Evolutionary conservation across 1,284 basidiomycete species (phyloP).

Genomic region (Irpex lacteus): DNA sequence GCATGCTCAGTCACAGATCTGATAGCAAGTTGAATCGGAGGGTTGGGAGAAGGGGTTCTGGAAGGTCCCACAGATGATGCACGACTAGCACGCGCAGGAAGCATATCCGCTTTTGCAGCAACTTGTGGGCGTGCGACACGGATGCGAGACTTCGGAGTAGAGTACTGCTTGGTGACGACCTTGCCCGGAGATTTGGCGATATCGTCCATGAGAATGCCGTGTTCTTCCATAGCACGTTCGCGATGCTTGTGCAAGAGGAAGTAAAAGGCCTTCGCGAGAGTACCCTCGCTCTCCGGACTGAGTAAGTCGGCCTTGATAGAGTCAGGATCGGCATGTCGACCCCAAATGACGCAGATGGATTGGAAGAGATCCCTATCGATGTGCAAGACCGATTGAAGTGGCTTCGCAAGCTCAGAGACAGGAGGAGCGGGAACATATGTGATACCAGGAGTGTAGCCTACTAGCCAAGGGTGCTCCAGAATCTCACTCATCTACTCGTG

Average conservation of each 20-base stretch:
- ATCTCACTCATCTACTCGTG: conserved; percentile 79
- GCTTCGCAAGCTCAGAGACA: conserved; percentile 62
- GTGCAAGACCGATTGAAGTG: conserved; percentile 66
- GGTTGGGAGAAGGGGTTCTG: conserved; percentile 33
- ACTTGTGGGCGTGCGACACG: conserved; percentile 5
- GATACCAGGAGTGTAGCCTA: conserved; percentile 44
- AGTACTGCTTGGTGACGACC: conserved; percentile 44
- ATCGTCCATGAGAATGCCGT: conserved; percentile 46
- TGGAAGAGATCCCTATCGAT: conserved; percentile 87
- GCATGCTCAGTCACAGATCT: conserved; percentile 17
- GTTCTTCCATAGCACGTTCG: conserved; percentile 68
- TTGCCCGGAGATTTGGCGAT: conserved; percentile 34
- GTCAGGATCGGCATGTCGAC: conserved; percentile 57
- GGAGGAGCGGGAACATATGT: conserved; percentile 61
- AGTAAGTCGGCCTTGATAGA: conserved; percentile 65
- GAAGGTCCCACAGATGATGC: conserved; percentile 23
- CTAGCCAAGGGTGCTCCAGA: conserved; percentile 83
- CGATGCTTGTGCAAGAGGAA: conserved; percentile 83
- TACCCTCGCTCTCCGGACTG: conserved; percentile 60
- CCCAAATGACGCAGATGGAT: conserved; percentile 89
- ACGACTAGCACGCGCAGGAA: conserved; percentile 14
- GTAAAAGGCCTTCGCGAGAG: conserved; percentile 92
- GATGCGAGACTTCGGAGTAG: conserved; percentile 31
- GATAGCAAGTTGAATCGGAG: conserved; percentile 20
- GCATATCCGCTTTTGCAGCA: not conserved